Base-by-base conservation (phyloP, 495 filamentous ascomycete species). In the Penicillium nucicola region DNA sequence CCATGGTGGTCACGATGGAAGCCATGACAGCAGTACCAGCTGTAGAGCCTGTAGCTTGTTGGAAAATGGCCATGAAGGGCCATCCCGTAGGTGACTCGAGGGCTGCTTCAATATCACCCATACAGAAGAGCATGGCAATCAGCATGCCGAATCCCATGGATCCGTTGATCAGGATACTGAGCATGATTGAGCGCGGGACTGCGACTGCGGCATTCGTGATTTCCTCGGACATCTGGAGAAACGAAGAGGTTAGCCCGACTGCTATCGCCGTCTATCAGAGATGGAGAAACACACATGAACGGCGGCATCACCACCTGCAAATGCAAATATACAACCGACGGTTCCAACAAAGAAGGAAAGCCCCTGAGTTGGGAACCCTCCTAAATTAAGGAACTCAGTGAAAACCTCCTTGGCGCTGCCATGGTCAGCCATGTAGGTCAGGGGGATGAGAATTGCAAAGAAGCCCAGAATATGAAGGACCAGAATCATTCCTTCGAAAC, bases 151-250 rank as follows among this genome's bases (percentile, higher is more conserved):
- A 79, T 1, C 74, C 77, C 7, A 79, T 49, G 0, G 61, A 44
- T n/a, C 75, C 77, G 28, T 82, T 83, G 36, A 80, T 62, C 7
- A 73, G 17, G 0, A 74, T 65, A 9, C 71, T 76, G 5, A 65
- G 63, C 14, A 82, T 62, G 36, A 82, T 70, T 0, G 73, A 68
- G 8, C 58, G 67, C 0, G 79, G 79, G 0, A 83, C 67, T 0
- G 72, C 62, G 0, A 71, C 46, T 1, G 73, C 55, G 1, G 78
- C 78, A 43, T 74, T 70, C 2, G 68, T 52, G 32, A 80, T 71
- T 52, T 83, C 80, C 50, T 83, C 79, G 13, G 78, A 66, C 77
- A 81, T 81, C 68, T 80, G 28, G 5, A 13, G n/a, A 11, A 25
- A 15, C 9, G 10, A 38, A 14, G 19, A 41, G 5, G 23, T 52